Evolutionary conservation across 2,329 filamentous ascomycete species (phyloP), one percentile per base, ranked within the genome.

Genomic region (Sarocladium kiliense): DNA sequence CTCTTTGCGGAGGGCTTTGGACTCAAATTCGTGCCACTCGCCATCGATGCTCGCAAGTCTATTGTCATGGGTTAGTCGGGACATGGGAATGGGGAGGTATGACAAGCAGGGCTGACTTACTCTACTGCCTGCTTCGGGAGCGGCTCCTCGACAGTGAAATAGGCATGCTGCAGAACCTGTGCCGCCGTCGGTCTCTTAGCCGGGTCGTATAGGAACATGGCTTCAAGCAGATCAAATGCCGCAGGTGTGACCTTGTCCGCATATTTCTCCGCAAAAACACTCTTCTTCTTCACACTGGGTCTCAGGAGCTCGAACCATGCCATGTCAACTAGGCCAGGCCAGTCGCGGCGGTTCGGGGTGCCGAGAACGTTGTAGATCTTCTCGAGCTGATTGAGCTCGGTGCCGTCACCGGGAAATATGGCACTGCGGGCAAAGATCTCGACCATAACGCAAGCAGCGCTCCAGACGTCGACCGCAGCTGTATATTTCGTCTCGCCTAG

Each of bases 21-120:
- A 96, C 74, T 99, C 94, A 65, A 97, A 96, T 68, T 99, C 94
- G 67, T 99, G 94, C 94, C 94, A 99, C 64, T 99, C 94, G 21
- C 94, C 94, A 63, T 94, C 84, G 27, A 99, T 80, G 50, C 86
- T 77, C 57, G 87, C 85, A 51, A 99, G 80, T 65, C 88, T 89
- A 59, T 45, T 19, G 11, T 12, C 36, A 36, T 3, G 3, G 12
- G 19, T 49, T 49, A 25, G 54, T 64, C n/a, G n/a, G n/a, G 58
- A 61, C 66, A 76, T 65, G 75, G 69, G 42, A 58, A 27, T 32
- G 23, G 12, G 41, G 27, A 19, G 36, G 12, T 27, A 14, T 16
- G n/a, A 10, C 14, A 10, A 16, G 14, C 44, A 4, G 9, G 9
- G 4, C 12, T 25, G 57, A 83, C 87, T 73, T 80, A 92, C 85